Evolutionary conservation across 176 grass and related monocot genomes (phyloP).

Genomic region (sorghum (Sorghum bicolor)): Sorghum_bicolor_NCBIv3 NC_012877.2:11572501-11573000

Average conservation of each 20-base stretch:
- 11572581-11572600: no score
- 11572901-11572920: not conserved
- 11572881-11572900: not conserved
- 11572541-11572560: not conserved
- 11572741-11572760: no score
- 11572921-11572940: not conserved
- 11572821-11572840: not conserved
- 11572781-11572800: not conserved
- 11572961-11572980: not conserved
- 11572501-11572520: not conserved
- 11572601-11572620: no score
- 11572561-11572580: not conserved
- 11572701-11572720: no score
- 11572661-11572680: no score
- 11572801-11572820: rapidly evolving
- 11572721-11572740: no score
- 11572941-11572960: not conserved
- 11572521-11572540: not conserved
- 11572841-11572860: not conserved
- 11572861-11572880: not conserved
- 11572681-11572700: no score
- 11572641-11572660: no score
- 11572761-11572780: not conserved
- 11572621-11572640: no score
- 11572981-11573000: not conserved